A percentile compares a stretch with the other conserved stretches of the same genome.
Evolutionary conservation across 371 early-diverging fungal species (phyloP).

Genomic region (Mortierella polycephala): DNA sequence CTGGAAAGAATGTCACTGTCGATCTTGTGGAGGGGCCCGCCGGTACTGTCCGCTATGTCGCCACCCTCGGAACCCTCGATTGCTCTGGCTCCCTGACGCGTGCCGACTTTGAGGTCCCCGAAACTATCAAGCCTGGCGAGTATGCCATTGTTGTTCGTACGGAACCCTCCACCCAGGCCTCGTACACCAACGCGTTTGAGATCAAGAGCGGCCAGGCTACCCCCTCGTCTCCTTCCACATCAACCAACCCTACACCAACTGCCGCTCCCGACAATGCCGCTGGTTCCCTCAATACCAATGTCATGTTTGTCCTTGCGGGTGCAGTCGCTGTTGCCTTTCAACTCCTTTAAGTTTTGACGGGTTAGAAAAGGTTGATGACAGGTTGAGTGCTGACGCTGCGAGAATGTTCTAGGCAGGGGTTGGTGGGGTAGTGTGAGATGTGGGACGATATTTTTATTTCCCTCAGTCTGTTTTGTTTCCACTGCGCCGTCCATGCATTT

Average conservation of each 20-base stretch:
- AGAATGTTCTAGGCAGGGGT: too few relatives aligned
- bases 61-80: conserved; percentile 22
- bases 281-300: conserved; percentile 3
- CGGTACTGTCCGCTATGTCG: conserved; percentile 15
- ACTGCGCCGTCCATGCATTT: too few relatives aligned
- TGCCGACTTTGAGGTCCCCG: conserved; percentile 11
- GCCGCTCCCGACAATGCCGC: conserved; percentile 11
- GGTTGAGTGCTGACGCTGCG: neutral
- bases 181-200: conserved; percentile 28
- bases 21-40: conserved; percentile 26
- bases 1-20: conserved; percentile 22
- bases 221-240: neutral
- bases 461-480: too few relatives aligned
- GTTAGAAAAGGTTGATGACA: neutral
- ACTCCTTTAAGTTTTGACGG: conserved; percentile 12
- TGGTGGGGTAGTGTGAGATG: too few relatives aligned
- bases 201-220: conserved; percentile 6
- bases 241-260: neutral
- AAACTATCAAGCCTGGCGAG: conserved; percentile 3
- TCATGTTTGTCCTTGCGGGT: conserved; percentile 9
- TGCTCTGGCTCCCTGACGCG: conserved; percentile 17
- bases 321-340: conserved; percentile 20
- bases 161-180: neutral
- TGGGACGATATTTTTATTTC: too few relatives aligned
- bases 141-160: conserved; percentile 24